phyloP scores from a whole-genome alignment of 2,329 filamentous ascomycete species.

The Hymenoscyphus albidus region DNA sequence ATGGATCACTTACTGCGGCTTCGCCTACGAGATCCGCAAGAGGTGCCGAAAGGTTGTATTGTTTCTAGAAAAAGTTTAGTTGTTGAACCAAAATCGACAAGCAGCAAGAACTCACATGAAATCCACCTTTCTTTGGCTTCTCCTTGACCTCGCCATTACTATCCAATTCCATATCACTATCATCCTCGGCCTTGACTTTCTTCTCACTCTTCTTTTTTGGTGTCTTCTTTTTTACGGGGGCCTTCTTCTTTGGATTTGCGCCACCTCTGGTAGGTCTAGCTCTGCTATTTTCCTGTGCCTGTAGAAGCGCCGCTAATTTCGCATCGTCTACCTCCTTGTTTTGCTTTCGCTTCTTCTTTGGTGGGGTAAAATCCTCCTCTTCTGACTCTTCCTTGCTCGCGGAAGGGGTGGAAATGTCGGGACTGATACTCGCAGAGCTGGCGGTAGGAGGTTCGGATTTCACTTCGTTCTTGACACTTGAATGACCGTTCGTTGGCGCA shows the following conservation, averaged over 20 bases:
- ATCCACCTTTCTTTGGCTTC: slow-evolving; percentile 76
- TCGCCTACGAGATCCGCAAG: slow-evolving; percentile 69
- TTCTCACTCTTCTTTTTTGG: slow-evolving; percentile 65
- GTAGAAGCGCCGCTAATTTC: slow-evolving; percentile 77
- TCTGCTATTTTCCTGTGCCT: slow-evolving; percentile 83
- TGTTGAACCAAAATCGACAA: neutral
- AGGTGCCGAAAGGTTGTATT: slow-evolving; percentile 68
- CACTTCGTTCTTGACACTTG: slow-evolving; percentile 12
- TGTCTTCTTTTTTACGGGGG: slow-evolving; percentile 58
- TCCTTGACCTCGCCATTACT: slow-evolving; percentile 55
- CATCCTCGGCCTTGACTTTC: slow-evolving; percentile 73
- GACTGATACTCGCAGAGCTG: slow-evolving; percentile 4
- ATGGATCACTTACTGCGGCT: slow-evolving; percentile 51
- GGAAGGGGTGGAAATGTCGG: slow-evolving; percentile 7
- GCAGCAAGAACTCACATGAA: slow-evolving; percentile 59
- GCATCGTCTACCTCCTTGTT: slow-evolving; percentile 74
- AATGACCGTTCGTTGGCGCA: slow-evolving; percentile 23
- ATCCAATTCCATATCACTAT: slow-evolving; percentile 68
- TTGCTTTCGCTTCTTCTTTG: slow-evolving; percentile 53
- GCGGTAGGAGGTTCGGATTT: slow-evolving; percentile 19
- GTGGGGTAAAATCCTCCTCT: slow-evolving; percentile 26
- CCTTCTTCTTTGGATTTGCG: slow-evolving; percentile 45
- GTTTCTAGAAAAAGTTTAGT: slow-evolving; percentile 47
- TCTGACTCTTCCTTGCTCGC: slow-evolving; percentile 30
- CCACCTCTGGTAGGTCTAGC: slow-evolving; percentile 72